These are phyloP conservation scores for Ananas comosus DNA, from an alignment of 176 grass and related monocot species.

Conservation along the genomic window DNA sequence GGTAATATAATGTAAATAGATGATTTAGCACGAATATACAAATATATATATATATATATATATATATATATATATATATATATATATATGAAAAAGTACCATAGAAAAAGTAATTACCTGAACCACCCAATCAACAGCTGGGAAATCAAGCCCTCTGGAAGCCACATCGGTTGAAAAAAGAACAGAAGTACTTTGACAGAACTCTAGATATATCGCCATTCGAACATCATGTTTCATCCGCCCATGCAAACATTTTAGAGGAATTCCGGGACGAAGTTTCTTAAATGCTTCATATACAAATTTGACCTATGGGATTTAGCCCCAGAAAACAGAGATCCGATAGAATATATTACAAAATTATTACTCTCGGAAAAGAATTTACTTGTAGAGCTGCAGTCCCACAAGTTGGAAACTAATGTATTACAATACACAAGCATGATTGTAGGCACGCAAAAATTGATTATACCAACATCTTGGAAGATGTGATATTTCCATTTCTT, in stretches of 20 bases:
- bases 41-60: too few species aligned
- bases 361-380: background rate
- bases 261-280: slow-evolving; percentile 93
- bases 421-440: background rate
- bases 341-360: background rate
- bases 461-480: background rate
- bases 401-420: background rate
- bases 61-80: too few species aligned
- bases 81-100: too few species aligned
- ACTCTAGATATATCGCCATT: slow-evolving; percentile 53
- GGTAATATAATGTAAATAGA: too few species aligned
- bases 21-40: background rate
- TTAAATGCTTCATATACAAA: slow-evolving; percentile 86
- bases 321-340: slow-evolving; percentile 4
- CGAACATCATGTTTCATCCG: slow-evolving; percentile 52
- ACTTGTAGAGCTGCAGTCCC: background rate
- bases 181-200: slow-evolving; percentile 65
- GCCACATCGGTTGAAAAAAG: slow-evolving; percentile 87
- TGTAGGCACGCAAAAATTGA: background rate
- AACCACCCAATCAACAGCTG: slow-evolving; percentile 87
- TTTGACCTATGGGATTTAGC: slow-evolving; percentile 50
- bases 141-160: slow-evolving; percentile 75
- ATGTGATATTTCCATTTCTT: background rate
- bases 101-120: slow-evolving; percentile 41
- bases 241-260: slow-evolving; percentile 88